These are phyloP conservation scores for Trametes versicolor DNA, from an alignment of 1,284 basidiomycete genomes.

Conservation along the genomic window DNA sequence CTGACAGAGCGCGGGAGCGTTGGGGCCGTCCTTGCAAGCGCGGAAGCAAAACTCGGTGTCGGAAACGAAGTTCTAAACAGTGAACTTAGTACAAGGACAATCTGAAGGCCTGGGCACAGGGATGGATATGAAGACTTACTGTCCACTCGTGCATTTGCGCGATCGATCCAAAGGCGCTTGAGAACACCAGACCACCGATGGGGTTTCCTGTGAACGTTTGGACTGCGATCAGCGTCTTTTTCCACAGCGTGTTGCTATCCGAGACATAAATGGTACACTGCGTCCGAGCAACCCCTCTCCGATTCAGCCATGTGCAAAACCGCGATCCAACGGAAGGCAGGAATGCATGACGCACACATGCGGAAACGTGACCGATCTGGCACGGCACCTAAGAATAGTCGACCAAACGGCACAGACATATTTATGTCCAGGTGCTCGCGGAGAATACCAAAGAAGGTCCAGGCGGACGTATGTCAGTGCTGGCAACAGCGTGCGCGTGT, in stretches of 20 bases:
- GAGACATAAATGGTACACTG: not conserved
- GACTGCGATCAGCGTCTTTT: constrained; percentile 43
- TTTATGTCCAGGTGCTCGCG: constrained; percentile 2
- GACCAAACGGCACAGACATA: not conserved
- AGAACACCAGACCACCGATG: constrained; percentile 77
- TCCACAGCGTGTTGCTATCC: not conserved
- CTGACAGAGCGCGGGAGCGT: constrained; percentile 69
- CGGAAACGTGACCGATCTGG: constrained; percentile 10
- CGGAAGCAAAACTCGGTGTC: constrained; percentile 76
- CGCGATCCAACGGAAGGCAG: not conserved
- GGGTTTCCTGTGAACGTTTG: constrained; percentile 66
- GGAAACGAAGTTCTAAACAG: constrained; percentile 64
- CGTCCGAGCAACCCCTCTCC: not conserved
- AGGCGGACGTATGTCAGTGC: not conserved
- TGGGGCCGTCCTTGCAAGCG: constrained; percentile 70
- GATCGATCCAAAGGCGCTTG: constrained; percentile 70
- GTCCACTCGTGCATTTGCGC: constrained; percentile 75
- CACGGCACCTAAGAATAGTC: constrained; percentile 12
- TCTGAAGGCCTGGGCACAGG: constrained; percentile 4
- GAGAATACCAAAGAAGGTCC: not conserved
- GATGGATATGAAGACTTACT: constrained; percentile 44
- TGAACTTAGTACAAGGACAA: not conserved
- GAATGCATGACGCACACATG: not conserved
- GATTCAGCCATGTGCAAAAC: not conserved
- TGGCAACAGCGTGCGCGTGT: constrained; percentile 12